Base-by-base conservation (phyloP, 148 eudicot genomes). In the Chenopodium berlandieri region DNA sequence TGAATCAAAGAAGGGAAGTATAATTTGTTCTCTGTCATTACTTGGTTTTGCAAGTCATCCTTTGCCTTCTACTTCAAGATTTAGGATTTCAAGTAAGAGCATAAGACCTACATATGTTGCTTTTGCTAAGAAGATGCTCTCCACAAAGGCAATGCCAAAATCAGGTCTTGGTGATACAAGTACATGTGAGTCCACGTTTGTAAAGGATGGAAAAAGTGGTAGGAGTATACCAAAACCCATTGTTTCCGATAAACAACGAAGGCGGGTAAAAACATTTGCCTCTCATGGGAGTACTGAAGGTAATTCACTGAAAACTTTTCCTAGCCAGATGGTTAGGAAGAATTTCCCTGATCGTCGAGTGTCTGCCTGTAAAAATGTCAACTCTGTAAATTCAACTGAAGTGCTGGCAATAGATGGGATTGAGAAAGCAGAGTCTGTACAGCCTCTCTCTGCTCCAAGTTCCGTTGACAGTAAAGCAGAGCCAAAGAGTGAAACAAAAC, bases 41-140 rank as follows among this genome's bases (percentile, higher is more conserved):
- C 66, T 81, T 73, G 87, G 86, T 75, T 82, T 78, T 82, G 64
- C 83, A 32, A 75, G 52, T 86, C 60, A 77, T 80, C 68, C 50
- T 37, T 75, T 72, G 60, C 80, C 82, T 72, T 82, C 81, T 74
- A 78, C 87, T 64, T 75, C 69, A 52, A 73, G 84, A 83, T 78
- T 65, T 83, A 81, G 89, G 80, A 79, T 79, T 58, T 78, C 83
- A 71, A 64, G 76, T 82, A 82, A 73, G 81, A 76, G 84, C 71
- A 47, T 82, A 30, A 62, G 82, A 69, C 78, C 83, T 75, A 70
- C 79, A 82, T 62, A 62, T 78, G 88, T 64, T 56, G 84, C 68
- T 75, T 70, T 82, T 82, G 60, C 84, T 25, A 88, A 73, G 86
- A 92, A 92, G 84, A 65, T 78, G 47, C 91, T 91, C 73, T 91